Percentiles rank a stretch among this genome's conserved stretches.
Evolutionary conservation across 2,329 filamentous ascomycete genomes (phyloP).

Genomic region (Clonostachys byssicola): DNA sequence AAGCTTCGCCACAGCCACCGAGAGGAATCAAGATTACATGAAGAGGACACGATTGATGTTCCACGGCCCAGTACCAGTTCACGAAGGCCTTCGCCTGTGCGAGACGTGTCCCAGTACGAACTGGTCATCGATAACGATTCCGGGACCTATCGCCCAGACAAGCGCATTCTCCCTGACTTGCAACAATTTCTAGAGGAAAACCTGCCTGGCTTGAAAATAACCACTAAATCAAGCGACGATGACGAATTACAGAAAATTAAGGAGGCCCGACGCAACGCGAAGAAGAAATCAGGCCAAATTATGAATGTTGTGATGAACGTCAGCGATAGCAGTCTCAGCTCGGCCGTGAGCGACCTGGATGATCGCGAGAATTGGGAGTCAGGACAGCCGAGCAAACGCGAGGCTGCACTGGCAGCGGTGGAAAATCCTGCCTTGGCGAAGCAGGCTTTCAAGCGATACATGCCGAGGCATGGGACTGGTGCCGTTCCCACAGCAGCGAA

Average conservation of each 20-base stretch:
- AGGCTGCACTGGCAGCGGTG: slow-evolving; percentile 44
- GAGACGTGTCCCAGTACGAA: slow-evolving; percentile 63
- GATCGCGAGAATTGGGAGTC: slow-evolving; percentile 35
- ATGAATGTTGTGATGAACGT: slow-evolving; percentile 54
- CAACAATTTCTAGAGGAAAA: slow-evolving; percentile 67
- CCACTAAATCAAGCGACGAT: slow-evolving; percentile 75
- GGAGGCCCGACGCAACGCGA: slow-evolving; percentile 66
- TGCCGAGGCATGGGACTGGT: slow-evolving; percentile 10
- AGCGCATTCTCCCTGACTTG: slow-evolving; percentile 67
- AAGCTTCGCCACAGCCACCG: slow-evolving; percentile 46
- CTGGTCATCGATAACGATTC: slow-evolving; percentile 93
- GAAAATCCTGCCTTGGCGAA: slow-evolving; percentile 44
- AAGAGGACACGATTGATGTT: slow-evolving; percentile 29
- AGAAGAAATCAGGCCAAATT: slow-evolving; percentile 57
- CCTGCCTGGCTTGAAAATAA: slow-evolving; percentile 72
- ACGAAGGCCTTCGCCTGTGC: slow-evolving; percentile 34
- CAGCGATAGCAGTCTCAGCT: slow-evolving; percentile 48
- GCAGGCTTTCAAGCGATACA: slow-evolving; percentile 18
- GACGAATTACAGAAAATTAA: slow-evolving; percentile 73
- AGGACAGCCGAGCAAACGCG: slow-evolving; percentile 43
- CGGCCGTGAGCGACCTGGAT: slow-evolving; percentile 47
- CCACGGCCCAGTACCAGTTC: slow-evolving; percentile 41
- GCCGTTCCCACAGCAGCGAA: not conserved
- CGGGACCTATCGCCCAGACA: slow-evolving; percentile 88
- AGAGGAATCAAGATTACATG: no score